Conservation (phyloP, 306 rosid genomes). For the Cicer cuneatum region DNA sequence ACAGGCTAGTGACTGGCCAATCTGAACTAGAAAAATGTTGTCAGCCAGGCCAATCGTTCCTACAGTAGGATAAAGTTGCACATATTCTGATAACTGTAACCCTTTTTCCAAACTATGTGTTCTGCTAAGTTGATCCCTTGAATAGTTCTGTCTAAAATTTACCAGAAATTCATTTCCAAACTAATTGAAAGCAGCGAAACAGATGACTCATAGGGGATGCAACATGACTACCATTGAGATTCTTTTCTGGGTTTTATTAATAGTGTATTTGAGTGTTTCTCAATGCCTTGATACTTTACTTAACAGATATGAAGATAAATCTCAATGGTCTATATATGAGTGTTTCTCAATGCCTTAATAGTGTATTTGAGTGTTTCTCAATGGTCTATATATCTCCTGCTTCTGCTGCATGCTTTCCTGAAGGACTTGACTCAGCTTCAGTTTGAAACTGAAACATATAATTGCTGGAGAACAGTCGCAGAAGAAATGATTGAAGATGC, state of each 20-base stretch:
- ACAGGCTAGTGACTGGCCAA: neutral
- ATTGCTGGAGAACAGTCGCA: slow-evolving; percentile 42
- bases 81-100: neutral
- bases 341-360: neutral
- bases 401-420: slow-evolving; percentile 40
- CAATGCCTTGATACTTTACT: neutral
- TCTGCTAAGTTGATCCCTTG: slow-evolving; percentile 9
- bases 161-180: slow-evolving; percentile 26
- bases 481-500: slow-evolving; percentile 25
- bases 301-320: neutral
- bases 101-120: neutral
- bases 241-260: neutral
- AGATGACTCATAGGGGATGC: neutral
- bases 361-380: no score
- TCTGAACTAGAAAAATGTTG: slow-evolving; percentile 17
- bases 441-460: slow-evolving; percentile 43
- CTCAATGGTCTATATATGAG: no score
- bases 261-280: neutral
- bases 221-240: neutral
- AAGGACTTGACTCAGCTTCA: slow-evolving; percentile 36
- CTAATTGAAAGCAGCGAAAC: neutral
- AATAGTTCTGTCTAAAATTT: neutral
- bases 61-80: neutral
- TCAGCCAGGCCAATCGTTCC: neutral
- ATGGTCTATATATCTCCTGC: slow-evolving; percentile 32